Percentiles rank a stretch among this genome's conserved stretches.
phyloP scores from a whole-genome alignment of 164 flowering plant genomes.

The Macadamia tetraphylla region DNA sequence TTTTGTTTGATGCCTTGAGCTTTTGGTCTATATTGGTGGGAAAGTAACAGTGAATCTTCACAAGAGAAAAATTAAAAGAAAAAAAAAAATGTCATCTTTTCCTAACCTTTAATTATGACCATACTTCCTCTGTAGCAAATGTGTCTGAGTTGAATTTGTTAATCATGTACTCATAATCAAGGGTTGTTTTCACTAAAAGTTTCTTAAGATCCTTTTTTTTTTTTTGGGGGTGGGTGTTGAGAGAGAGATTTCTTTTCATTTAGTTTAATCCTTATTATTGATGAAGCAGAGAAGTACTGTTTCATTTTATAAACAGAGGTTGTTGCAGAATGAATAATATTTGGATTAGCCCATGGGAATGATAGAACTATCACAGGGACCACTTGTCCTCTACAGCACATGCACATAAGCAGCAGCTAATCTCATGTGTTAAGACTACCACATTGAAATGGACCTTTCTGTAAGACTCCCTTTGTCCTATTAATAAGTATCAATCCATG shows the following conservation, averaged over 20 bases:
- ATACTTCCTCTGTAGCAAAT: no score
- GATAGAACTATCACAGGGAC: conserved; percentile 5
- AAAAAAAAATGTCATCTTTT: conserved; percentile 4
- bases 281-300: no score
- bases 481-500: neutral
- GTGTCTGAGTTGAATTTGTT: no score
- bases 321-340: no score
- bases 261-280: neutral
- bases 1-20: conserved; percentile 30
- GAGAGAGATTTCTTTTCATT: neutral
- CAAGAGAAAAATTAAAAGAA: neutral
- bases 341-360: conserved; percentile 1
- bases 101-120: no score
- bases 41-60: conserved; percentile 20
- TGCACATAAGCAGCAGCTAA: no score
- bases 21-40: conserved; percentile 22
- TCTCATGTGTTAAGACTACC: no score
- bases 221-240: no score
- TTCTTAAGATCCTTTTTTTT: no score
- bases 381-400: neutral
- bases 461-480: neutral
- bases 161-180: neutral
- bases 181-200: conserved; percentile 1
- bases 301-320: no score
- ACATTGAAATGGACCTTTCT: no score